Conservation (phyloP, 176 grass and related monocot species). For the Leersia perrieri region DNA sequence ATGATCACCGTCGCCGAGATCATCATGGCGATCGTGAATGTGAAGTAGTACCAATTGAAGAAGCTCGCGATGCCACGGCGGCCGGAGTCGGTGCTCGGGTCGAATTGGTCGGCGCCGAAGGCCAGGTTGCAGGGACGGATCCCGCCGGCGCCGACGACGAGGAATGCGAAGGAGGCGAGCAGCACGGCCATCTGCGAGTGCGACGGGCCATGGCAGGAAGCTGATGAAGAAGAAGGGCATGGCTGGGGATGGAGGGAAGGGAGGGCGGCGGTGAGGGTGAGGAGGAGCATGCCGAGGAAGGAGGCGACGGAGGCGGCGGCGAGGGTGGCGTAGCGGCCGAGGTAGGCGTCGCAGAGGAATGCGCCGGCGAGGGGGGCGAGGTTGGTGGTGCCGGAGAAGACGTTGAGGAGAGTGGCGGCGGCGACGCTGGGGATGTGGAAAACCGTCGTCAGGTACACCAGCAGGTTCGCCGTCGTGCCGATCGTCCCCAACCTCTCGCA, state of each 20-base stretch:
- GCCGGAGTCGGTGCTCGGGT: slow-evolving; percentile 10
- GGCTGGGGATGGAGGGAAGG: slow-evolving; percentile 25
- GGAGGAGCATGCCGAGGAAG: slow-evolving; percentile 65
- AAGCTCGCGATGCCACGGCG: slow-evolving; percentile 43
- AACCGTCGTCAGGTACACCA: slow-evolving; percentile 78
- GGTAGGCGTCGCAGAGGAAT: slow-evolving; percentile 73
- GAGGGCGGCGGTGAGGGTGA: slow-evolving; percentile 65
- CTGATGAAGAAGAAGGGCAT: neutral
- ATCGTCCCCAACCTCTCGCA: slow-evolving; percentile 80
- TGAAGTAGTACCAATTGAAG: slow-evolving; percentile 95
- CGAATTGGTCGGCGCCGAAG: slow-evolving; percentile 90
- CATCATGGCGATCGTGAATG: slow-evolving; percentile 63
- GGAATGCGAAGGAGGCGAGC: slow-evolving; percentile 39
- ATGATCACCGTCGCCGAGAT: slow-evolving; percentile 65
- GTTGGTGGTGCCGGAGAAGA: slow-evolving; percentile 62
- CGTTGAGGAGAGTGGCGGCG: slow-evolving; percentile 46
- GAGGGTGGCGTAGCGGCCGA: slow-evolving; percentile 75
- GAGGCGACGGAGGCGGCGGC: slow-evolving; percentile 50
- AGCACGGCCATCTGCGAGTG: slow-evolving; percentile 42
- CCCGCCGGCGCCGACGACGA: slow-evolving; percentile 61
- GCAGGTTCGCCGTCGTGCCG: slow-evolving; percentile 60
- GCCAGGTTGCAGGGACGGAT: slow-evolving; percentile 77
- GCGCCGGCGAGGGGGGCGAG: slow-evolving; percentile 58
- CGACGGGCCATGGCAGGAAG: slow-evolving; percentile 7
- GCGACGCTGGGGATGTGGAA: slow-evolving; percentile 53